Conservation (phyloP, 148 eudicot species). For the Cornus suecica region DNA sequence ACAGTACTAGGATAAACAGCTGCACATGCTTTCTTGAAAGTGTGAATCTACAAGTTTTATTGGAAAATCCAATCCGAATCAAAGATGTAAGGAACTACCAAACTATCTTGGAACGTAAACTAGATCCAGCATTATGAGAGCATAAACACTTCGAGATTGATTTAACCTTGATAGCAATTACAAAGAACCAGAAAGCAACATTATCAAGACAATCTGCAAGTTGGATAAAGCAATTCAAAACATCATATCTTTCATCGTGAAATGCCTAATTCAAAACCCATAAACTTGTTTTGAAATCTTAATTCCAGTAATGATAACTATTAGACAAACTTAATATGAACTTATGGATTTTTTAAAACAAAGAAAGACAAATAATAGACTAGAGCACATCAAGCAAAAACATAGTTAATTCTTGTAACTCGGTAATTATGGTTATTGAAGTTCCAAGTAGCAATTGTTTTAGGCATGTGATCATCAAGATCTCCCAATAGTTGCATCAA, state of each 20-base stretch:
- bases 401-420: background rate
- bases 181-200: background rate
- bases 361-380: background rate
- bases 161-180: background rate
- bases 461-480: no score
- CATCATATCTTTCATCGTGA: background rate
- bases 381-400: background rate
- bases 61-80: background rate
- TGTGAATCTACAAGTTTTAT: constrained; percentile 48
- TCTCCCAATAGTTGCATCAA: no score
- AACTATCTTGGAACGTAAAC: background rate
- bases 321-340: background rate
- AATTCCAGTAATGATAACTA: background rate
- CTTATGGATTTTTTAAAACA: background rate
- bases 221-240: background rate
- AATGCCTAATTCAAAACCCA: background rate
- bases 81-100: background rate
- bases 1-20: constrained; percentile 64
- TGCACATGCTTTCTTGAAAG: constrained; percentile 69
- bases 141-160: background rate
- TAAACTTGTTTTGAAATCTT: background rate
- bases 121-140: background rate
- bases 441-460: no score
- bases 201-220: background rate
- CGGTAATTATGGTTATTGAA: background rate